A percentile compares a stretch with the other conserved stretches of the same genome.
These are phyloP conservation scores for Theobroma grandiflorum DNA, from an alignment of 441 rosid species.

Conservation along the genomic window DNA sequence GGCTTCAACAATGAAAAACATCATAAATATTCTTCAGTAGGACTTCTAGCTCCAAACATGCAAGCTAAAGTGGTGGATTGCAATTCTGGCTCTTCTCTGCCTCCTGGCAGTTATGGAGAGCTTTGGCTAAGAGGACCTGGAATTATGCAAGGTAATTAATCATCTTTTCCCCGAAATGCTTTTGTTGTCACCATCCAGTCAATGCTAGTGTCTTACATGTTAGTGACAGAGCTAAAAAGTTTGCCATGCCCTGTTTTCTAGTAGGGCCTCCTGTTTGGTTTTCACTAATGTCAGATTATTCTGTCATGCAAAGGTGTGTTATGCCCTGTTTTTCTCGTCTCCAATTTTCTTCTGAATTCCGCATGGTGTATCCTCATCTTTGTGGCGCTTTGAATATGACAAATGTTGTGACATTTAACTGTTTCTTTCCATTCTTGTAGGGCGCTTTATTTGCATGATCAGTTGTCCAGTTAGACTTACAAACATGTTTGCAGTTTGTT, in stretches of 20 bases:
- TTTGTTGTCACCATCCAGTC: background rate
- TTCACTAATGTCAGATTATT: too few relatives aligned
- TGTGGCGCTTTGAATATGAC: background rate
- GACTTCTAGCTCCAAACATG: constrained; percentile 83
- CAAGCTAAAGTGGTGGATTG: constrained; percentile 83
- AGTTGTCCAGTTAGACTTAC: background rate
- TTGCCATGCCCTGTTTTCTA: background rate
- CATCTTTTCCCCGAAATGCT: constrained; percentile 9
- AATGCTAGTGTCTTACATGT: background rate
- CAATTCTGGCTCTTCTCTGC: constrained; percentile 65
- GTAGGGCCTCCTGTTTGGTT: too few relatives aligned
- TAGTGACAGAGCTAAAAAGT: background rate
- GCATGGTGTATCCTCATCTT: background rate
- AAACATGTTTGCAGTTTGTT: background rate
- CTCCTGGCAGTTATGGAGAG: constrained; percentile 78
- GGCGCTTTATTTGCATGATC: background rate
- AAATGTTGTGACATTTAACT: background rate
- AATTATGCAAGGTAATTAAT: constrained; percentile 69
- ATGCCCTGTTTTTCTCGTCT: too few relatives aligned
- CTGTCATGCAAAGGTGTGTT: too few relatives aligned
- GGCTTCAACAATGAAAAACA: constrained; percentile 59
- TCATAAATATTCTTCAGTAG: constrained; percentile 66
- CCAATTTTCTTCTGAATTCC: too few relatives aligned
- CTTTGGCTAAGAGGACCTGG: constrained; percentile 88
- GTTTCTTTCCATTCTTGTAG: background rate